Evolutionary conservation across 2,329 filamentous ascomycete genomes (phyloP).

Genomic region (Malbranchea zuffiana): DNA sequence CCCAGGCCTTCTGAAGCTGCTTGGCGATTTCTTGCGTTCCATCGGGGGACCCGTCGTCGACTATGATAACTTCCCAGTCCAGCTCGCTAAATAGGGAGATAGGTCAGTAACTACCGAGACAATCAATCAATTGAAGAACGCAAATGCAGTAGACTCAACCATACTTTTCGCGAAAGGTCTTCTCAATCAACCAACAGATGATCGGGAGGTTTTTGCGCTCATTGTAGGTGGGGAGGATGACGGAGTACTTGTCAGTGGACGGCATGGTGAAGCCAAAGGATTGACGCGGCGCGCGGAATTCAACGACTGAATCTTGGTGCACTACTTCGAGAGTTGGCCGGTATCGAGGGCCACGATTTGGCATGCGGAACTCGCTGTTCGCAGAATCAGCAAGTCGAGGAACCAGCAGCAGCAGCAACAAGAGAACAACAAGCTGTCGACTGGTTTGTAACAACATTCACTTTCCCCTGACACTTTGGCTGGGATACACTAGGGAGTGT

Average conservation of each 20-base stretch:
- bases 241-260: constrained; percentile 64
- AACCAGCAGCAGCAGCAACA: background rate
- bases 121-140: background rate
- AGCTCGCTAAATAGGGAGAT: constrained; percentile 52
- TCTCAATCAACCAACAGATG: constrained; percentile 85
- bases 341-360: constrained; percentile 16
- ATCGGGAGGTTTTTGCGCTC: constrained; percentile 95
- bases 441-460: background rate
- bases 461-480: background rate
- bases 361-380: constrained; percentile 17
- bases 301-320: constrained; percentile 14
- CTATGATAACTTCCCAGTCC: constrained; percentile 94
- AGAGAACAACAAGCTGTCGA: background rate
- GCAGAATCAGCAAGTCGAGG: constrained; percentile 5
- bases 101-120: constrained; percentile 4
- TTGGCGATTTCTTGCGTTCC: constrained; percentile 83
- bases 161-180: constrained; percentile 81
- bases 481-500: constrained; percentile 6
- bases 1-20: constrained; percentile 81
- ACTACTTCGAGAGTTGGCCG: constrained; percentile 16
- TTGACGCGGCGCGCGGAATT: constrained; percentile 10
- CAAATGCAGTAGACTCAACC: constrained; percentile 19
- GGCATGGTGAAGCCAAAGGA: constrained; percentile 10
- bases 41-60: constrained; percentile 96
- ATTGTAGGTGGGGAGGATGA: constrained; percentile 97